Evolutionary conservation across 148 eudicot genomes (phyloP).

Genomic region (Nyssa sinensis): DNA sequence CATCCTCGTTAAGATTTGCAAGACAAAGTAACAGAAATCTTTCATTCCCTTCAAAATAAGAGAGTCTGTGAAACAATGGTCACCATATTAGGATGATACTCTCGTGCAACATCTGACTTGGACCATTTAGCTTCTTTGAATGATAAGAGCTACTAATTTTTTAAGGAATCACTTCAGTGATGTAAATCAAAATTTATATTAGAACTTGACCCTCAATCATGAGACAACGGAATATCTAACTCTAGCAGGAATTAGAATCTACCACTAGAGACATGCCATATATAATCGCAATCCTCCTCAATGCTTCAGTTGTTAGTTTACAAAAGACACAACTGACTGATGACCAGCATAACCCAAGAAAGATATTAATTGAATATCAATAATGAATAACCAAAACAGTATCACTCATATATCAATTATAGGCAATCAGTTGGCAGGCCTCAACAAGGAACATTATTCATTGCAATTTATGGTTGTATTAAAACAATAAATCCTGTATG

Average conservation of each 20-base stretch:
- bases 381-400: not conserved
- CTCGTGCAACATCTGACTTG: no score
- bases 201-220: no score
- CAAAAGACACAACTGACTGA: not conserved
- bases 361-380: not conserved
- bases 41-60: no score
- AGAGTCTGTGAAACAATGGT: no score
- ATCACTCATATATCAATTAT: not conserved
- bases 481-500: not conserved
- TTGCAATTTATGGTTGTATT: not conserved
- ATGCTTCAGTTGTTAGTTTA: not conserved
- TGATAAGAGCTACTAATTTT: no score
- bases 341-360: not conserved
- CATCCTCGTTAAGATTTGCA: no score
- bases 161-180: no score
- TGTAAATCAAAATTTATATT: no score
- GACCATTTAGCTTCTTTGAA: no score
- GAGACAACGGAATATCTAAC: no score
- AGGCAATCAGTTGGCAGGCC: conserved; percentile 9
- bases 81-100: no score
- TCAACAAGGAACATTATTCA: not conserved
- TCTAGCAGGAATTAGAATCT: not conserved
- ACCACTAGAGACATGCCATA: not conserved
- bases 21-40: no score
- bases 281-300: not conserved